Evolutionary conservation across 805 yeast genomes (phyloP), one percentile per base, ranked within the genome.

Genomic region (Candida stauntonica): DNA sequence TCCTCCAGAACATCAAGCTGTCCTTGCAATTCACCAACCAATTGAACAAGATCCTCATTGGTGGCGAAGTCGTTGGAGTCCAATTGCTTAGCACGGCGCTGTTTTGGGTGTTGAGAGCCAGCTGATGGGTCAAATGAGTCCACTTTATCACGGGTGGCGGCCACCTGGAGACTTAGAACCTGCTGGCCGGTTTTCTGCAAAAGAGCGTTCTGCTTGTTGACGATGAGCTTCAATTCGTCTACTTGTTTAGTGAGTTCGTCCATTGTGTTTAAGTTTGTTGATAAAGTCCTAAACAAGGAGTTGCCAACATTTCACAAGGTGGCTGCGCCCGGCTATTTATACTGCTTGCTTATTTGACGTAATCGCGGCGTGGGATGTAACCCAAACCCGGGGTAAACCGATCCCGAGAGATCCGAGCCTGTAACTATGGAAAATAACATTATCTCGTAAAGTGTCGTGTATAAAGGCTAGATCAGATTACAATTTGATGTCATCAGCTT

Each of bases 11-110:
- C 66, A 37, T 85, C 89, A 53, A 89, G 69, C 62, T 89, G 97
- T 7, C 86, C 85, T 61, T 89, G 97, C 39, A 89, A 64, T 60
- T 89, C 98, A 9, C 86, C 86, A 12, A 88, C 97, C 32, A 89
- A 67, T 55, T 86, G 91, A 4, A 84, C 84, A 11, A 89, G 64
- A 55, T 91, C 98, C 41, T 85, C 94, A 48, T 86, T 82, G 4
- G 91, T 78, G 26, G 80, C 86, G 47, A 71, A 80, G 46, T 81
- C 86, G 4, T 72, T 57, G 1, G 76, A 56, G 42, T 76, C 81
- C 36, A 45, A 13, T 27, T 31, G 37, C 29, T 38, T 38, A 11
- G 32, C 39, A 37, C 41, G 41, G 14, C 48, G 38, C 6, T 29
- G 38, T 21, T 37, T 39, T 13, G 41, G 33, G 12, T 29, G 31